Evolutionary conservation across 2,329 filamentous ascomycete species (phyloP), one percentile per base, ranked within the genome.

Genomic region (Ascochyta clinopodiicola): DNA sequence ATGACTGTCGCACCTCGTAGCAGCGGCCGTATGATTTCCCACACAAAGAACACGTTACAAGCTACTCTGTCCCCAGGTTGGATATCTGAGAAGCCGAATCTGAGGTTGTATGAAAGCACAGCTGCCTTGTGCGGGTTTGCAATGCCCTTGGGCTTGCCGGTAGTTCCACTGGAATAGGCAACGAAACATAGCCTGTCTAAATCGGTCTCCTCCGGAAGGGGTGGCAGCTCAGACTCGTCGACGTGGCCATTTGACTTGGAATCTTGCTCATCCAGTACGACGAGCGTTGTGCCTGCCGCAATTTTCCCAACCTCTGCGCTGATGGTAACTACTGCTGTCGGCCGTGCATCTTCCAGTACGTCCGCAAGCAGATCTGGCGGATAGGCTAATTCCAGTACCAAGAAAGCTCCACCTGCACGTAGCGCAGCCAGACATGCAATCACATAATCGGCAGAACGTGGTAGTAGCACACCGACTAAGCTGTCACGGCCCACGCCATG

Each of bases 1-100:
- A 92, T 84, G 4, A 91, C 88, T 0, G 90, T 91, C 2, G 89
- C 90, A 63, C 90, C 90, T 50, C 90, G 84, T 50, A 94, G 72
- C 39, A 94, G 79, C 8, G 90, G 90, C 5, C 90, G 88, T 50
- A 94, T 74, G 52, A 93, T 92, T 72, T 94, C 90, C 90, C 90
- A 94, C 42, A 93, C 82, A 70, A 94, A 94, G 74, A 93, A 94
- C 56, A 93, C 90, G 79, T 93, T 94, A 77, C 90, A 93, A n/a
- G 90, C 90, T 10, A 93, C 89, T 6, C 90, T 84, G 63, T 92
- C 90, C 15, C 89, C 89, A 0, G 87, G 87, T 17, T 82, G 76
- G 2, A 91, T 78, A 70, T 93, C 87, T 61, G 86, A 88, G 44
- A 93, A 74, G 9, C 78, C 80, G 67, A 93, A 93, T 72, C 90